phyloP scores from a whole-genome alignment of 441 rosid genomes.

The Aquilaria agallochum region DNA sequence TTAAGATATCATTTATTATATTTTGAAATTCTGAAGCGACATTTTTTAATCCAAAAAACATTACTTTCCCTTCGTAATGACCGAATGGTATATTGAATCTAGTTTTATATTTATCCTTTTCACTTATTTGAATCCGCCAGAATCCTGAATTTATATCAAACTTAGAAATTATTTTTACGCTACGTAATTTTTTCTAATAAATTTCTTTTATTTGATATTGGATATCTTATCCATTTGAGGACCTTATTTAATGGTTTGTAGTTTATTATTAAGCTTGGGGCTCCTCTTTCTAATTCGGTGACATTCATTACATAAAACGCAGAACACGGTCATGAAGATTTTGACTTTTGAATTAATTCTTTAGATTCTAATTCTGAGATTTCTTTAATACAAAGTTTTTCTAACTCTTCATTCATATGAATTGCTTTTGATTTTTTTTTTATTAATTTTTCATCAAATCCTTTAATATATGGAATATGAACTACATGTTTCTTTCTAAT shows the following conservation, averaged over 20 bases:
- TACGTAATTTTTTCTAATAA: background rate
- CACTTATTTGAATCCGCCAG: too few species aligned
- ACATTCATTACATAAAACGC: slow-evolving; percentile 1
- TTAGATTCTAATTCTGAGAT: too few species aligned
- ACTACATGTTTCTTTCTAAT: too few species aligned
- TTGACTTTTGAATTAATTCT: too few species aligned
- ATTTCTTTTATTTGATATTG: too few species aligned
- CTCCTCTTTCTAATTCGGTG: background rate
- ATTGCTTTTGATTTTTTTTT: too few species aligned
- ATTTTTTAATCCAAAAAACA: slow-evolving; percentile 10
- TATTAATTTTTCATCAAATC: too few species aligned
- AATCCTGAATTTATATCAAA: too few species aligned
- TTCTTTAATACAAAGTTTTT: too few species aligned
- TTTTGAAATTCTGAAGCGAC: background rate
- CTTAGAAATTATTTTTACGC: background rate
- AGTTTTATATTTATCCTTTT: too few species aligned
- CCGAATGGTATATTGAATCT: slow-evolving; percentile 1
- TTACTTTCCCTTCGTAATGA: slow-evolving; percentile 14
- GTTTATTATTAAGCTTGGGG: background rate
- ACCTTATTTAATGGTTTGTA: background rate
- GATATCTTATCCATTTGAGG: too few species aligned
- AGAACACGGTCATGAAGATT: background rate
- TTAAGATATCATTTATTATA: slow-evolving; percentile 3
- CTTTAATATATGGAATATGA: background rate
- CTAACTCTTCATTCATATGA: background rate